Evolutionary conservation across 768 basidiomycete species (phyloP).

Genomic region (Amanita exitialis): DNA sequence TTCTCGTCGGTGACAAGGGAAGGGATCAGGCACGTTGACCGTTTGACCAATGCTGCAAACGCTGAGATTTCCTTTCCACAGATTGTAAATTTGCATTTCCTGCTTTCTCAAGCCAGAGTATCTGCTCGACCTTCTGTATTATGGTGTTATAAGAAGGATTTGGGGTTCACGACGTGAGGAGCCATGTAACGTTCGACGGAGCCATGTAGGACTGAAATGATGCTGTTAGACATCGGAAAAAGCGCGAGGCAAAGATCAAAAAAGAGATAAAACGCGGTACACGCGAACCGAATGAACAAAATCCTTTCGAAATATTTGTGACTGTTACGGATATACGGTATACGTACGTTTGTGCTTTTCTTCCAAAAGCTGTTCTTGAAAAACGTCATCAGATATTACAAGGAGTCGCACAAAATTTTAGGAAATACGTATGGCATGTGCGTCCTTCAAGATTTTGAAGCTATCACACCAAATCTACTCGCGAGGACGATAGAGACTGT

Average conservation of each 20-base stretch:
- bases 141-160: constrained; percentile 99
- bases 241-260: constrained; percentile 94
- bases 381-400: constrained; percentile 63
- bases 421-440: constrained; percentile 98
- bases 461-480: constrained; percentile 93
- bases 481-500: constrained; percentile 98
- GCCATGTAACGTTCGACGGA: background rate
- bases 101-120: constrained; percentile 85
- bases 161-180: constrained; percentile 85
- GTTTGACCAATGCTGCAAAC: background rate
- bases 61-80: constrained; percentile 17
- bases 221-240: constrained; percentile 75
- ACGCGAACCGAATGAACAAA: constrained; percentile 89
- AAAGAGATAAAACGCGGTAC: constrained; percentile 91
- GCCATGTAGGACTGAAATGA: background rate
- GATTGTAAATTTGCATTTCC: constrained; percentile 92
- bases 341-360: constrained; percentile 45
- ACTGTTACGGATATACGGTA: constrained; percentile 99
- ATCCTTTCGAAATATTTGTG: constrained; percentile 97
- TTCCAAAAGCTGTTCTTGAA: background rate
- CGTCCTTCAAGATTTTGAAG: constrained; percentile 95
- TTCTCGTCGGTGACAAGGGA: constrained; percentile 90
- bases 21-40: constrained; percentile 68
- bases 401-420: constrained; percentile 93
- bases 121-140: constrained; percentile 86